Conservation (phyloP, 192 early-diverging fungal genomes). For the Podila horticola region DNA sequence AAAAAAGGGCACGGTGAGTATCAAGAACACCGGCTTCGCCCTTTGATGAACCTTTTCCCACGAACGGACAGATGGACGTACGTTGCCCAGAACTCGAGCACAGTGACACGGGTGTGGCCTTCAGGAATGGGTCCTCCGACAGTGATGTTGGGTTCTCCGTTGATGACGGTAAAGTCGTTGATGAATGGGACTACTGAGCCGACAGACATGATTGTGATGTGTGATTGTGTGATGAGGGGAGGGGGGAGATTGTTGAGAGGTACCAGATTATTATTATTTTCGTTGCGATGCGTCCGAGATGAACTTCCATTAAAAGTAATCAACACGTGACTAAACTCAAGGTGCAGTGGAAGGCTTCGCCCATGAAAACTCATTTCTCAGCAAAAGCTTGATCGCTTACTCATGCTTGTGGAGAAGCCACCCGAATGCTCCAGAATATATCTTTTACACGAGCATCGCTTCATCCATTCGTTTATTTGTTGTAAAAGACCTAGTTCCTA, state of each 20-base stretch:
- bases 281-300: background rate
- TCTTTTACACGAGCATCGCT: too few species aligned
- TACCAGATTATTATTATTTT: background rate
- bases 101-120: conserved; percentile 38
- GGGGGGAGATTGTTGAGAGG: background rate
- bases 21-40: background rate
- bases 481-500: too few species aligned
- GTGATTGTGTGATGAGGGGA: background rate
- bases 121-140: conserved; percentile 46
- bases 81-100: conserved; percentile 55
- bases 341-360: too few species aligned
- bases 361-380: too few species aligned
- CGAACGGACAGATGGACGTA: background rate
- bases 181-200: conserved; percentile 41
- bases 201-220: conserved; percentile 36
- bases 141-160: conserved; percentile 44
- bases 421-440: too few species aligned
- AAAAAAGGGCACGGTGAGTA: background rate
- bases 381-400: too few species aligned
- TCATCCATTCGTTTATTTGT: too few species aligned
- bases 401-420: too few species aligned
- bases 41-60: too few species aligned
- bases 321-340: too few species aligned
- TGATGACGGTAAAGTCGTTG: conserved; percentile 51
- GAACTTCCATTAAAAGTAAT: too few species aligned